phyloP scores from a whole-genome alignment of 2,329 filamentous ascomycete species.

The Rasamsonia emersonii region DNA sequence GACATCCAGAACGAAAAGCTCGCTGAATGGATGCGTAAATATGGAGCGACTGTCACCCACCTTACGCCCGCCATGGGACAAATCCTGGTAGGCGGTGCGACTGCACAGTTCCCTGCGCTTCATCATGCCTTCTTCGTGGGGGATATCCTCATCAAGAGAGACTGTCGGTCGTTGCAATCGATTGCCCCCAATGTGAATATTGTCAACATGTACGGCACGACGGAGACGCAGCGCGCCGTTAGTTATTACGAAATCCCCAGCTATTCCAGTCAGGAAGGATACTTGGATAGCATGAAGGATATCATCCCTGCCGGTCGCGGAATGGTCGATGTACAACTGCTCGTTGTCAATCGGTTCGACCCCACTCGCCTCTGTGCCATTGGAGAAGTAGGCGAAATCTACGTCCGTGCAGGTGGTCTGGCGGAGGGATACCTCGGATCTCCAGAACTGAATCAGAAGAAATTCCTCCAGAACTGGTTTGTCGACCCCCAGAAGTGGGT shows the following conservation, averaged over 20 bases:
- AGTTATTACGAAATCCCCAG: slow-evolving; percentile 74
- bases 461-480: slow-evolving; percentile 84
- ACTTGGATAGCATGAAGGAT: slow-evolving; percentile 59
- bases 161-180: slow-evolving; percentile 67
- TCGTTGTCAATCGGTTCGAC: slow-evolving; percentile 67
- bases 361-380: slow-evolving; percentile 63
- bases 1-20: slow-evolving; percentile 80
- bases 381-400: slow-evolving; percentile 78
- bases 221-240: slow-evolving; percentile 73
- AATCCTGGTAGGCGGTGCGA: slow-evolving; percentile 79
- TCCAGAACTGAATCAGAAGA: slow-evolving; percentile 57
- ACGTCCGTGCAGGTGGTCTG: slow-evolving; percentile 70
- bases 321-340: slow-evolving; percentile 80
- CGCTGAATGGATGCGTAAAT: slow-evolving; percentile 77
- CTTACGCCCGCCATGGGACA: slow-evolving; percentile 95
- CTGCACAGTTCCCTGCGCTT: slow-evolving; percentile 66
- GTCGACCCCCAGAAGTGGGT: slow-evolving; percentile 64
- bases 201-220: slow-evolving; percentile 82
- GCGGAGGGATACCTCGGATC: slow-evolving; percentile 69
- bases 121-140: slow-evolving; percentile 82
- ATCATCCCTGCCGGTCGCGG: slow-evolving; percentile 75
- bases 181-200: slow-evolving; percentile 68
- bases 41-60: slow-evolving; percentile 70
- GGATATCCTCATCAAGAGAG: slow-evolving; percentile 76
- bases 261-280: slow-evolving; percentile 53